A percentile compares a stretch with the other conserved stretches of the same genome.
These are phyloP conservation scores for Mycena rosella DNA, from an alignment of 768 basidiomycete species.

Conservation along the genomic window DNA sequence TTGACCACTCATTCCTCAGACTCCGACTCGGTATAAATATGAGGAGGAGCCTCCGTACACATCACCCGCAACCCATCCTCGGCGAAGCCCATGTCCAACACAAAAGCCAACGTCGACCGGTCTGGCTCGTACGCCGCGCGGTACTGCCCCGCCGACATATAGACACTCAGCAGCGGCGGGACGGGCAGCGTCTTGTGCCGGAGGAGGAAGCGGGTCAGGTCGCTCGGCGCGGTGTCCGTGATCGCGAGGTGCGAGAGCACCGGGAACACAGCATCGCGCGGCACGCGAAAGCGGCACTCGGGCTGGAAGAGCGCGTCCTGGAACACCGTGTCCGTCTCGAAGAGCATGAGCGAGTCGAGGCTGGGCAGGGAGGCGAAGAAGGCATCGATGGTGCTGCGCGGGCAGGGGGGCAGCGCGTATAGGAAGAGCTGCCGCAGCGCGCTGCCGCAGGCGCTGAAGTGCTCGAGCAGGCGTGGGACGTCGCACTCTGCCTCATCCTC, in stretches of 20 bases:
- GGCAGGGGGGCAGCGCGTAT: constrained; percentile 1
- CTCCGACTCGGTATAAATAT: background rate
- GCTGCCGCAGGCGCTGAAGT: background rate
- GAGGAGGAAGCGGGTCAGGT: constrained; percentile 24
- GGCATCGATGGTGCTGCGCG: constrained; percentile 14
- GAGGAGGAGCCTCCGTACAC: background rate
- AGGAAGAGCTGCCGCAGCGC: constrained; percentile 5
- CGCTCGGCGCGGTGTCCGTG: background rate
- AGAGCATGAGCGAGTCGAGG: constrained; percentile 2
- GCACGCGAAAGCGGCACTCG: constrained; percentile 1
- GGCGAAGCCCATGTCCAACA: constrained; percentile 11
- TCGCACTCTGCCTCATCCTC: background rate
- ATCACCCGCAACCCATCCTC: constrained; percentile 10
- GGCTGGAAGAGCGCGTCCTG: constrained; percentile 22
- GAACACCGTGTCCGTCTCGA: background rate
- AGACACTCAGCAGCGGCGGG: background rate
- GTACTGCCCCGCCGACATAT: background rate
- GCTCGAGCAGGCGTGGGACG: constrained; percentile 3
- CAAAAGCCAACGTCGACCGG: background rate
- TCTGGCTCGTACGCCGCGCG: background rate
- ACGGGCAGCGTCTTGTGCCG: constrained; percentile 24
- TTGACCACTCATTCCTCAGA: too few relatives aligned
- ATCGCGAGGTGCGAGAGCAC: background rate
- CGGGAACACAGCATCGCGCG: background rate
- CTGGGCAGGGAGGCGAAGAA: constrained; percentile 15